These are phyloP conservation scores for Candida anglica DNA, from an alignment of 805 yeast genomes.

Conservation along the genomic window DNA sequence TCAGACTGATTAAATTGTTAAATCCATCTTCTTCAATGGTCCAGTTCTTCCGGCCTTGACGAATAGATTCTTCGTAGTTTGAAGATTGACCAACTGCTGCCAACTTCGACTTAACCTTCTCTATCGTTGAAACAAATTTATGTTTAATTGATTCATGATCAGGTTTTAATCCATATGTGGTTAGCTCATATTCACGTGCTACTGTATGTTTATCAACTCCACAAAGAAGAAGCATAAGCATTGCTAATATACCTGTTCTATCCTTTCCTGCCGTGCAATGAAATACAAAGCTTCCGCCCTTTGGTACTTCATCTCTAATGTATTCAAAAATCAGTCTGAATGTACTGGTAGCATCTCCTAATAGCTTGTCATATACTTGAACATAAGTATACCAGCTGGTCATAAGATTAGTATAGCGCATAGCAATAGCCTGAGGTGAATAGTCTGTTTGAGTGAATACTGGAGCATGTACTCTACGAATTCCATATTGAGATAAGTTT, in stretches of 20 bases:
- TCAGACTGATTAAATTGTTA: conserved; percentile 55
- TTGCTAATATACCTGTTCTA: conserved; percentile 72
- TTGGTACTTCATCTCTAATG: conserved; percentile 46
- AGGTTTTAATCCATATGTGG: conserved; percentile 59
- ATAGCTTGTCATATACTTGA: conserved; percentile 56
- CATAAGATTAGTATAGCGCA: conserved; percentile 49
- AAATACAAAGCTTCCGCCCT: conserved; percentile 38
- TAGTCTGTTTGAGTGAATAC: conserved; percentile 50
- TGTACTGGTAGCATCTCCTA: conserved; percentile 45
- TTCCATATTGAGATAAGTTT: conserved; percentile 35
- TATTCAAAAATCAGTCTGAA: conserved; percentile 50
- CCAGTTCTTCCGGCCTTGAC: conserved; percentile 40
- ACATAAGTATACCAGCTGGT: conserved; percentile 62
- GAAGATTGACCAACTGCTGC: conserved; percentile 12
- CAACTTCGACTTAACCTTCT: conserved; percentile 23
- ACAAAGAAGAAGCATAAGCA: conserved; percentile 57
- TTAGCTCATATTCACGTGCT: conserved; percentile 74
- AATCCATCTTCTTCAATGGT: conserved; percentile 49
- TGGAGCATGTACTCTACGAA: conserved; percentile 51
- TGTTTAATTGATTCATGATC: conserved; percentile 37
- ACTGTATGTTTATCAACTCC: conserved; percentile 66
- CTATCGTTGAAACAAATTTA: conserved; percentile 29
- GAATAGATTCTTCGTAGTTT: conserved; percentile 18
- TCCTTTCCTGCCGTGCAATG: conserved; percentile 90
- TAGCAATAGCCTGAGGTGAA: conserved; percentile 63